Evolutionary conservation across 495 filamentous ascomycete genomes (phyloP).

Genomic region (Lepidopterella palustris): DNA sequence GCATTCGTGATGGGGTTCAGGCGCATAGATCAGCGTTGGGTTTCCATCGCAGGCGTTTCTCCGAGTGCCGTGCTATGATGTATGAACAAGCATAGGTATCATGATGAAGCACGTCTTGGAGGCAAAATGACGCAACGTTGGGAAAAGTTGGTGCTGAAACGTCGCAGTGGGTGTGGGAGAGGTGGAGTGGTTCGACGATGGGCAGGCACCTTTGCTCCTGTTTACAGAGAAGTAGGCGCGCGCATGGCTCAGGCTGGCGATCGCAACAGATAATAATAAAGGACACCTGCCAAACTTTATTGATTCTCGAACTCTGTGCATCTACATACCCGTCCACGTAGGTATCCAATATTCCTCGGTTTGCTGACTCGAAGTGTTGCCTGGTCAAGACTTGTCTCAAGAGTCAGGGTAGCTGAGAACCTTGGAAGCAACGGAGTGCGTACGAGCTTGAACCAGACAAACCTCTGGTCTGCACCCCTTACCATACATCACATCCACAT

Average conservation of each 20-base stretch:
- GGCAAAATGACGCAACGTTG: background rate
- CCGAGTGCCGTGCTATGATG: background rate
- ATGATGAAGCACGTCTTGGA: background rate
- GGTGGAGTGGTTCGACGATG: background rate
- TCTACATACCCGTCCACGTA: background rate
- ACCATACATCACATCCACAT: too few species aligned
- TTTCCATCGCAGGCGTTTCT: background rate
- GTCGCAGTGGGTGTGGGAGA: too few species aligned
- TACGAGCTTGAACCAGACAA: background rate
- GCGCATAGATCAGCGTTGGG: background rate
- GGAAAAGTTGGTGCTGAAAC: background rate
- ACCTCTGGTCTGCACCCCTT: background rate
- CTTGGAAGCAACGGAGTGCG: background rate
- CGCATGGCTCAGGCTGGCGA: background rate
- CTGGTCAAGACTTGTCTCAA: background rate
- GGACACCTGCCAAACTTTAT: background rate
- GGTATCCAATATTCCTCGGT: background rate
- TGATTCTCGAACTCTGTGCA: background rate
- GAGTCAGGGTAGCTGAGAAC: background rate
- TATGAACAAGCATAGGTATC: background rate
- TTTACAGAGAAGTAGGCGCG: background rate
- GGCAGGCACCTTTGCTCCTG: background rate
- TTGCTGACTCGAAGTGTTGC: background rate
- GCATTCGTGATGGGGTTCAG: conserved; percentile 1
- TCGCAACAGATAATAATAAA: background rate